Evolutionary conservation across 371 early-diverging fungal genomes (phyloP).

Genomic region (Phascolomyces articulosus): DNA sequence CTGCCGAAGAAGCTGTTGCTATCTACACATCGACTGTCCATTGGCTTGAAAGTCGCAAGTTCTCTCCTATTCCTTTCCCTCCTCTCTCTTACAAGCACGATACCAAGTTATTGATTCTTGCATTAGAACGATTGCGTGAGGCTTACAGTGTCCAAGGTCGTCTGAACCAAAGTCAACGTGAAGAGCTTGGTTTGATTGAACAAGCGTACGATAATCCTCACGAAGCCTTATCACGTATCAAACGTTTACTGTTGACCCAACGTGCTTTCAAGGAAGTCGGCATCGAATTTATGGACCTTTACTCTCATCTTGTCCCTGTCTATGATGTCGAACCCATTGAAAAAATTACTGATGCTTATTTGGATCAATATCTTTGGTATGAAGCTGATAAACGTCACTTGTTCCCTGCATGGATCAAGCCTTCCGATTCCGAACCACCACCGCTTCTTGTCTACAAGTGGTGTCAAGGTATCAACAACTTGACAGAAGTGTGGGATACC

Average conservation of each 20-base stretch:
- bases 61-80: conserved; percentile 98
- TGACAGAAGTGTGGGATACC: conserved; percentile 95
- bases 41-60: conserved; percentile 97
- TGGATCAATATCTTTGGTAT: conserved; percentile 99
- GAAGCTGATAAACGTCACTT: conserved; percentile 88
- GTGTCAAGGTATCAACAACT: conserved; percentile 97
- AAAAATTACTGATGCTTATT: conserved; percentile 98
- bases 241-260: conserved; percentile 95
- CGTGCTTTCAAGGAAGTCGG: conserved; percentile 99
- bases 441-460: conserved; percentile 97
- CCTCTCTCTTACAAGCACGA: conserved; percentile 99
- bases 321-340: conserved; percentile 98
- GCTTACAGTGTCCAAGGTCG: conserved; percentile 96
- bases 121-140: conserved; percentile 95
- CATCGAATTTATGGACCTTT: conserved; percentile 99
- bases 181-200: conserved; percentile 97
- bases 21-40: conserved; percentile 97
- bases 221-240: conserved; percentile 93
- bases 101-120: conserved; percentile 94
- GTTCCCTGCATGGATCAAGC: conserved; percentile 98
- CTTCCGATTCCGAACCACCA: conserved; percentile 96
- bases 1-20: conserved; percentile 97
- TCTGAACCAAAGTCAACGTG: conserved; percentile 94
- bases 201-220: conserved; percentile 98
- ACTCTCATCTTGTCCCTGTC: conserved; percentile 93